Base-by-base conservation (phyloP, 2,329 filamentous ascomycete genomes). In the Chrysosporium queenslandicum region DNA sequence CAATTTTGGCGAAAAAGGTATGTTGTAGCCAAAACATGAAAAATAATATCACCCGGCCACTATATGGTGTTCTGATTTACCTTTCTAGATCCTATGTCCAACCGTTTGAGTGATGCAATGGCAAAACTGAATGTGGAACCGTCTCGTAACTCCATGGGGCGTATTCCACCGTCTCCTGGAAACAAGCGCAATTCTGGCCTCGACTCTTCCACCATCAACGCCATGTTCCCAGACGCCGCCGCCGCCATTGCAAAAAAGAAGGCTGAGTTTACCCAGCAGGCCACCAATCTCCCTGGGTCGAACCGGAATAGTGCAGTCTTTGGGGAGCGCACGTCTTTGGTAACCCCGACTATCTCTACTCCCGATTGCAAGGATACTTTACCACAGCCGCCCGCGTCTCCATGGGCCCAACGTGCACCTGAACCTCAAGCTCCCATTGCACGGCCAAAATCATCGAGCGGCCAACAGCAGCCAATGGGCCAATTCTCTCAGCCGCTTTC, bases 231-330 rank as follows among this genome's bases (percentile, higher is more conserved):
- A 5, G 92, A 98, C 73, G 92, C 92, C 41, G 92, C 92, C 12
- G 91, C 91, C 39, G 92, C 92, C n/a, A 97, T 98, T 68, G 91
- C 91, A 23, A 94, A 92, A 56, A 91, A 98, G 70, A 96, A 96
- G 74, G 91, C 90, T 54, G 94, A 96, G 68, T 97, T 94, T 66
- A 94, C 90, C 16, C 90, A 96, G 68, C 87, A 94, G 67, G 95
- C 90, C 3, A 92, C 91, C 55, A 88, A 90, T 58, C 83, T 85
- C 20, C 89, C 90, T 2, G 81, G 87, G 0, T 96, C 92, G 20
- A 95, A 94, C 74, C 83, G 92, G 55, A 97, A 96, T 73, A 97
- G 91, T 68, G 77, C 83, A 56, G 81, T 83, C 18, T 80, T 89
- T 53, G 88, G 89, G 57, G 80, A 87, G 55, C 83, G 90, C 53